Evolutionary conservation across 192 early-diverging fungal genomes (phyloP).

Genomic region (Backusella liffmaniae): DNA sequence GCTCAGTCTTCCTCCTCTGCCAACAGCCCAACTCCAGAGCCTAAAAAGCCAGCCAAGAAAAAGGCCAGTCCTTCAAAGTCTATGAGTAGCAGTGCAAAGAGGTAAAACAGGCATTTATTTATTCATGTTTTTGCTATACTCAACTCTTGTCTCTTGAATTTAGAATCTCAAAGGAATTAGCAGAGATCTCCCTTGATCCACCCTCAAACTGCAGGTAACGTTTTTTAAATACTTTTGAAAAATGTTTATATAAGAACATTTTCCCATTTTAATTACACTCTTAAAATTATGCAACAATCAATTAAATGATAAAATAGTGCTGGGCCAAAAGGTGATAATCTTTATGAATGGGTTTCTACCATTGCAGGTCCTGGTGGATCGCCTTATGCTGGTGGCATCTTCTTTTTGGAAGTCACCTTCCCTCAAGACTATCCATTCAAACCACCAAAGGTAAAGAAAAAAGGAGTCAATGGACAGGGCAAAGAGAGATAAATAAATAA

Average conservation of each 20-base stretch:
- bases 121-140: conserved; percentile 8
- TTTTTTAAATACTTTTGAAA: not conserved
- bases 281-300: conserved; percentile 1
- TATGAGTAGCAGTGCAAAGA: conserved; percentile 62
- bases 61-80: conserved; percentile 24
- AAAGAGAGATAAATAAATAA: not conserved
- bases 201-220: conserved; percentile 83
- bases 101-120: conserved; percentile 37
- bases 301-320: conserved; percentile 53
- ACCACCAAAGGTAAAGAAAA: conserved; percentile 76
- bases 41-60: conserved; percentile 17
- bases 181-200: conserved; percentile 93
- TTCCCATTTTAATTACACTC: not conserved
- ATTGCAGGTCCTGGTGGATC: conserved; percentile 87
- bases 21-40: not conserved
- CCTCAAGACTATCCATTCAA: conserved; percentile 96
- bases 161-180: conserved; percentile 96
- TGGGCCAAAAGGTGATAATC: conserved; percentile 93
- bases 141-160: conserved; percentile 6
- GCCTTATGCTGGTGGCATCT: conserved; percentile 89
- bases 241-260: not conserved
- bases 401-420: conserved; percentile 92
- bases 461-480: not conserved
- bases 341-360: conserved; percentile 96
- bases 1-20: conserved; percentile 4